phyloP scores from a whole-genome alignment of 108 stramenopile genomes.

The Aurantiochytrium sp. region DNA sequence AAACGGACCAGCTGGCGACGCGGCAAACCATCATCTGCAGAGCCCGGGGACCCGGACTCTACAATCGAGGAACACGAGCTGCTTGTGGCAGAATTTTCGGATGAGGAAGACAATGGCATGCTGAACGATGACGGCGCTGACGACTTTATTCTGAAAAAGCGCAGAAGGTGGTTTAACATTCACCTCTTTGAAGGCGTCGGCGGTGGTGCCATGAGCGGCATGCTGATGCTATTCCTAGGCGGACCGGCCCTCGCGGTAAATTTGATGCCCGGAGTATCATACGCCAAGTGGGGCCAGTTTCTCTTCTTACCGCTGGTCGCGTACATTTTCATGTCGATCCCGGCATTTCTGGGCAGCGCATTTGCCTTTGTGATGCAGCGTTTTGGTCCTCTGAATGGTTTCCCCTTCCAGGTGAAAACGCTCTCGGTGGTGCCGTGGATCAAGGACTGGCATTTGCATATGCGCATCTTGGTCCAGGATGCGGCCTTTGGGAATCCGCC shows the following conservation, averaged over 20 bases:
- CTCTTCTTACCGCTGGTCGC: not conserved
- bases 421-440: not conserved
- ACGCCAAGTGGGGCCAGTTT: not conserved
- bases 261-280: not conserved
- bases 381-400: not conserved
- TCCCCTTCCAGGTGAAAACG: not conserved
- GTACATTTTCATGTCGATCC: not conserved
- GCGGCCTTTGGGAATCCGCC: conserved; percentile 13
- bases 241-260: not conserved
- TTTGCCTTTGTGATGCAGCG: not conserved
- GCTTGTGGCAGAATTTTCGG: not conserved
- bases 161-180: not conserved
- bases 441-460: not conserved
- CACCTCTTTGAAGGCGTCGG: not conserved
- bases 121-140: not conserved
- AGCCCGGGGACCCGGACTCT: not conserved
- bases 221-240: not conserved
- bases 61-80: not conserved
- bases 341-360: not conserved
- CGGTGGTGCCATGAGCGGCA: not conserved
- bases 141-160: not conserved
- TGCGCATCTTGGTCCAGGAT: not conserved
- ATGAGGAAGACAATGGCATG: not conserved
- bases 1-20: not conserved
- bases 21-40: not conserved